phyloP scores from a whole-genome alignment of 2,329 filamentous ascomycete species.

The Paraphaeosphaeria minitans region DNA sequence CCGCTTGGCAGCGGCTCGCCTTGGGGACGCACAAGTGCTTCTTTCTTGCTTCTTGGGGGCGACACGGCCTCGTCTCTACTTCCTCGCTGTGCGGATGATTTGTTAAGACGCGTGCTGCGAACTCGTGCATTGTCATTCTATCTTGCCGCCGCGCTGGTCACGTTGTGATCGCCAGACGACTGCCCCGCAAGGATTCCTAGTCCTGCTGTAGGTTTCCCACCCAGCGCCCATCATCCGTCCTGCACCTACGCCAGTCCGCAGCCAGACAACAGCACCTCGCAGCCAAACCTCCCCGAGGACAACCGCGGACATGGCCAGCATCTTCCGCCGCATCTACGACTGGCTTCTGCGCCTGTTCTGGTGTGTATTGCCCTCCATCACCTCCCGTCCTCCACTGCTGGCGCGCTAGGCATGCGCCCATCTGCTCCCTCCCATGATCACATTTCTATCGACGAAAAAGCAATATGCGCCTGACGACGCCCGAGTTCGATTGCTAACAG shows the following conservation, averaged over 20 bases:
- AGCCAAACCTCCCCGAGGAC: constrained; percentile 38
- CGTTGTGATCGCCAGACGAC: constrained; percentile 35
- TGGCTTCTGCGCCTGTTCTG: constrained; percentile 98
- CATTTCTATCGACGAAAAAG: constrained; percentile 24
- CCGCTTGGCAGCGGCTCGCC: constrained; percentile 14
- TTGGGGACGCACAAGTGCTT: constrained; percentile 23
- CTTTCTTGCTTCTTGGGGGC: constrained; percentile 32
- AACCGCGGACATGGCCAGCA: constrained; percentile 71
- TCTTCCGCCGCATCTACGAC: constrained; percentile 96
- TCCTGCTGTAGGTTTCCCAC: constrained; percentile 21
- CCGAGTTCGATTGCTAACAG: constrained; percentile 27
- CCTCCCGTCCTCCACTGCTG: constrained; percentile 15
- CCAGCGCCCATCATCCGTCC: constrained; percentile 34
- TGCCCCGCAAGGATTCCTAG: constrained; percentile 45
- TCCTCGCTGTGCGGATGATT: constrained; percentile 22
- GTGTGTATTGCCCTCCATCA: constrained; percentile 59
- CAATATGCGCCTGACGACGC: constrained; percentile 20
- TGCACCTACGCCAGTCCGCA: constrained; percentile 18
- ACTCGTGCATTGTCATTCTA: constrained; percentile 27
- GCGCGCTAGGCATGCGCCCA: constrained; percentile 34
- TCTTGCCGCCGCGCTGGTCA: constrained; percentile 30
- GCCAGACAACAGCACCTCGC: constrained; percentile 31
- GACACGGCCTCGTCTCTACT: constrained; percentile 38
- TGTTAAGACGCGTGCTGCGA: constrained; percentile 16
- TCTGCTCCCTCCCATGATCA: constrained; percentile 24